Evolutionary conservation across 2,329 filamentous ascomycete genomes (phyloP).

Genomic region (Diaporthe capsici): DNA sequence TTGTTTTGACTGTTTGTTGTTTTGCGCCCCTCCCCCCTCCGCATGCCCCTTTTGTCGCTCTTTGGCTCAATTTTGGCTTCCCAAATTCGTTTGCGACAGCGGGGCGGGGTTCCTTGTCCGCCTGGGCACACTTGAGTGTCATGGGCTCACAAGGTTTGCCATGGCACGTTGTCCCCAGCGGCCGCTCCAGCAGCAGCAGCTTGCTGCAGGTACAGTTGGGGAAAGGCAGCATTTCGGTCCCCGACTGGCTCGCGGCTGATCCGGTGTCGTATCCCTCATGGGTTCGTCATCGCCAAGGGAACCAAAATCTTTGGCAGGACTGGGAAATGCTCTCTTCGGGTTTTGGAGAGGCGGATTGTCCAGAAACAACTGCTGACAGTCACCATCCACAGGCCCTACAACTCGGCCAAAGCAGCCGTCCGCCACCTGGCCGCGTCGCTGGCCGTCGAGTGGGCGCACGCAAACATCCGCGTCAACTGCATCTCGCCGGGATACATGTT

Average conservation of each 20-base stretch:
- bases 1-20: not conserved
- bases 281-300: conserved; percentile 3
- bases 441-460: conserved; percentile 93
- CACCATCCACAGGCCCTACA: conserved; percentile 76
- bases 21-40: not conserved
- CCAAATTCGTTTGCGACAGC: not conserved
- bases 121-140: not conserved
- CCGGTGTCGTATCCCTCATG: not conserved
- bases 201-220: conserved; percentile 19
- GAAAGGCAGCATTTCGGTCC: not conserved
- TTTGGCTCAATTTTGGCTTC: not conserved
- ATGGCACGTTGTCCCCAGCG: not conserved
- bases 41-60: not conserved
- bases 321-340: not conserved
- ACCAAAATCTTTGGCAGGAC: not conserved
- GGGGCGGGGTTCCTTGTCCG: not conserved
- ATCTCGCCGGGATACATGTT: conserved; percentile 98
- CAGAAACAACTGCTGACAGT: not conserved
- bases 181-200: not conserved
- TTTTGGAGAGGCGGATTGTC: not conserved
- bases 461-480: conserved; percentile 92
- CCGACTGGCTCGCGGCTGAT: conserved; percentile 19
- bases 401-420: conserved; percentile 92
- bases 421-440: conserved; percentile 88
- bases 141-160: not conserved